These are phyloP conservation scores for Cordyceps tenuipes DNA, from an alignment of 2,329 filamentous ascomycete species.

Conservation along the genomic window DNA sequence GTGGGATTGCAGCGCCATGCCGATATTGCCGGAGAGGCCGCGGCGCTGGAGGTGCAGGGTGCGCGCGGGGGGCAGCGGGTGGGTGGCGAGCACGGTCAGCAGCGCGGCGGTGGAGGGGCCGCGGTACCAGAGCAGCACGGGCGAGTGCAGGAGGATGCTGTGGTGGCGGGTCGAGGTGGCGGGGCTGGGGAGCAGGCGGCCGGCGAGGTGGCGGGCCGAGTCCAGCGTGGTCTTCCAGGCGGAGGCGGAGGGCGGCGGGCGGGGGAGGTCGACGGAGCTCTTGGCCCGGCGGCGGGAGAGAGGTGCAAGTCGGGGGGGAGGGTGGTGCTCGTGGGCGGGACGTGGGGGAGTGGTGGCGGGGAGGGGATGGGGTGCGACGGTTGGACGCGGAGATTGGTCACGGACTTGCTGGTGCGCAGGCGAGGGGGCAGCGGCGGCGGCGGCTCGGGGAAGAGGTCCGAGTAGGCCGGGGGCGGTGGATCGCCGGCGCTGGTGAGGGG, in stretches of 20 bases:
- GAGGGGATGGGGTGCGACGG: not conserved
- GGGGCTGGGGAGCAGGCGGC: slow-evolving; percentile 55
- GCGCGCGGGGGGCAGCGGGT: slow-evolving; percentile 46
- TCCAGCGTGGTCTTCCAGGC: slow-evolving; percentile 43
- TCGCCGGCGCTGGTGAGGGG: not conserved
- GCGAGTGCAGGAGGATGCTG: slow-evolving; percentile 58
- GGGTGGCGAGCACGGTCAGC: slow-evolving; percentile 55
- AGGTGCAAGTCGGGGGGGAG: slow-evolving; percentile 10
- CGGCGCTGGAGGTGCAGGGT: slow-evolving; percentile 61
- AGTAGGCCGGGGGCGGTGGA: slow-evolving; percentile 1
- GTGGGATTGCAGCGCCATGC: slow-evolving; percentile 57
- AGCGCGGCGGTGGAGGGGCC: slow-evolving; percentile 56
- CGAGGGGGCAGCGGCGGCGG: slow-evolving; percentile 6
- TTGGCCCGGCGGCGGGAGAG: slow-evolving; percentile 24
- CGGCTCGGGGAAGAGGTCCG: not conserved
- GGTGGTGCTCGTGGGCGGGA: not conserved
- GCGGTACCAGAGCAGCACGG: slow-evolving; percentile 56
- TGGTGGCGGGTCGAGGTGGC: slow-evolving; percentile 57
- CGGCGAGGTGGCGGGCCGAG: slow-evolving; percentile 57
- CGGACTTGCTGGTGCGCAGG: slow-evolving; percentile 15
- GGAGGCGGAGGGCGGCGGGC: slow-evolving; percentile 13
- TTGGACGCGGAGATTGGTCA: not conserved
- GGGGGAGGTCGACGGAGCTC: slow-evolving; percentile 21
- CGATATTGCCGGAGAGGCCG: slow-evolving; percentile 59
- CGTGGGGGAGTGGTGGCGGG: not conserved